phyloP scores from a whole-genome alignment of 2,329 filamentous ascomycete species.

The Colletotrichum paranaense region DNA sequence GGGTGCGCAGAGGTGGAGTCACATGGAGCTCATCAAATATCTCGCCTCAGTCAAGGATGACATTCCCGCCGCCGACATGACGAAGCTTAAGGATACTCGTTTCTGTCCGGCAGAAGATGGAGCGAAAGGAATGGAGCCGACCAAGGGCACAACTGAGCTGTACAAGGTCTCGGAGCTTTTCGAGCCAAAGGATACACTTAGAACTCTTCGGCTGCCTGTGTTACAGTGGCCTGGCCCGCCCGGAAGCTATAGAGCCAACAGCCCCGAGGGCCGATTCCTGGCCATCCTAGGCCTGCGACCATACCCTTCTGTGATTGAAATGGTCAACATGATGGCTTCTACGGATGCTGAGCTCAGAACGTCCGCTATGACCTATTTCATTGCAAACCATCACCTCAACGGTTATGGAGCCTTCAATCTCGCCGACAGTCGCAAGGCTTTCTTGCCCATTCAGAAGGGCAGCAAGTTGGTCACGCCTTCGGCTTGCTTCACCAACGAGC shows the following conservation, averaged over 20 bases:
- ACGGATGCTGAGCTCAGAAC: slow-evolving; percentile 69
- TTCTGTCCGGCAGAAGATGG: slow-evolving; percentile 85
- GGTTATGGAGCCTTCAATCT: slow-evolving; percentile 77
- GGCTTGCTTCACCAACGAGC: slow-evolving; percentile 85
- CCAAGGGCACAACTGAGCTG: slow-evolving; percentile 61
- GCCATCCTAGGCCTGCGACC: slow-evolving; percentile 77
- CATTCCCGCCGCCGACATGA: slow-evolving; percentile 85
- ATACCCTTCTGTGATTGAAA: slow-evolving; percentile 76
- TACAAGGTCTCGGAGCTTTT: slow-evolving; percentile 85
- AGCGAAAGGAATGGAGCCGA: slow-evolving; percentile 64
- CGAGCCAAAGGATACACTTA: slow-evolving; percentile 78
- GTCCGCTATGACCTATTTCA: slow-evolving; percentile 83
- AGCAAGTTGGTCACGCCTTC: slow-evolving; percentile 76
- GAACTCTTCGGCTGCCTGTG: slow-evolving; percentile 78
- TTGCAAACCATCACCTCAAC: slow-evolving; percentile 82
- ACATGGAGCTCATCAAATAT: slow-evolving; percentile 95
- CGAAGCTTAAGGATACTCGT: slow-evolving; percentile 78
- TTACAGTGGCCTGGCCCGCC: slow-evolving; percentile 82
- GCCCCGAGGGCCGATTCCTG: slow-evolving; percentile 81
- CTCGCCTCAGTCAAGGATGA: slow-evolving; percentile 90
- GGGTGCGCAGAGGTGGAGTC: slow-evolving; percentile 81
- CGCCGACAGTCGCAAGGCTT: slow-evolving; percentile 63
- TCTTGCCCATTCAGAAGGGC: slow-evolving; percentile 79
- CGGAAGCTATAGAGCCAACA: slow-evolving; percentile 71
- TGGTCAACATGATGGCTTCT: slow-evolving; percentile 82